Base-by-base conservation (phyloP, 257 asterid species). In the Solanum okadae region DNA sequence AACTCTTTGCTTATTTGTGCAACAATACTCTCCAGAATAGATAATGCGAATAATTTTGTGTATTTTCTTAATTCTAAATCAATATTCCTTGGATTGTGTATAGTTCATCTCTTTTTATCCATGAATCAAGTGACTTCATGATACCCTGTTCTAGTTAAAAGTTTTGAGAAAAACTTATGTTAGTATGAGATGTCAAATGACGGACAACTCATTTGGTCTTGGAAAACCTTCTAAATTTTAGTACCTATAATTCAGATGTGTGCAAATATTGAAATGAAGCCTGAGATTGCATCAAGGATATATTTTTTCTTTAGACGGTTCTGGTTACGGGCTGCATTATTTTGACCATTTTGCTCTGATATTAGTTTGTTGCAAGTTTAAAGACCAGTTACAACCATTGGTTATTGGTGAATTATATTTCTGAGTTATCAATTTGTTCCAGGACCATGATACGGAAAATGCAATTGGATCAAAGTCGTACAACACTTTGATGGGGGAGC, bases 391-490 rank as follows among this genome's bases (percentile, higher is more conserved):
- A 29, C 86, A 46, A 52, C 87, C 8, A 46, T 35, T 35, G n/a
- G 84, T 25, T 65, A 40, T 27, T 37, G 85, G 31, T 49, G 59
- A 78, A 87, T 75, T 67, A 71, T 34, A 23, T 63, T 67, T 59
- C 4, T 34, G 35, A 56, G 23, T 87, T 52, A 46, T 75, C 38
- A 72, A 6, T 75, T 73, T 87, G 13, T 89, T 68, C 86, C 92
- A 97, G 99, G 98, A 96, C 92, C 87, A 25, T 90, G 96, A 96
- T 90, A 95, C 98, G 87, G 93, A 92, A 85, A 91, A 88, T 93
- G 95, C 98, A 61, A 95, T 97, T 56, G 98, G 99, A 86, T 93
- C 95, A 35, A 96, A 96, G 89, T 97, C 99, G 38, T 97, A 97
- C 88, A 97, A 97, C 90, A 90, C 94, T 67, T 95, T 96, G 85